Percentiles rank a stretch among this genome's conserved stretches.
phyloP scores from a whole-genome alignment of 352 stramenopile genomes.

The Pythium rhizo-oryzae region DNA sequence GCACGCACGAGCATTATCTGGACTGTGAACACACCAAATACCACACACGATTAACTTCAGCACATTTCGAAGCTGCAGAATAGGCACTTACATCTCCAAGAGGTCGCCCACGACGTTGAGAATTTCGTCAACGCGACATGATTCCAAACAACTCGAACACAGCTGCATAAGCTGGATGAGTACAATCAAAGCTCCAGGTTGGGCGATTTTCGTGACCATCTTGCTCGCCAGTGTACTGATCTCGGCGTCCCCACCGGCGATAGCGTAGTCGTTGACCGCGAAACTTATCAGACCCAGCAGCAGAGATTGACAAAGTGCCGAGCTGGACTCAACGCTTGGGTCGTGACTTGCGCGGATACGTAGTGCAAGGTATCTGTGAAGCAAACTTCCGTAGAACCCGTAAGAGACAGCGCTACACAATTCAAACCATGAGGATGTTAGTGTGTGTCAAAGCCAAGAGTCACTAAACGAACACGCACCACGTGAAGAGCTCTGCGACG shows the following conservation, averaged over 20 bases:
- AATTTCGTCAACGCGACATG: slow-evolving; percentile 14
- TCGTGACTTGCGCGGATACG: neutral
- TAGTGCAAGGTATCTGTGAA: slow-evolving; percentile 24
- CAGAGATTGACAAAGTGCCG: neutral
- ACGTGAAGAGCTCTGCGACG: slow-evolving; percentile 24
- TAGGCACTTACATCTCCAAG: slow-evolving; percentile 16
- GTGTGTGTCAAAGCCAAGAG: neutral
- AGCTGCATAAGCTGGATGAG: slow-evolving; percentile 28
- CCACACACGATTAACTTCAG: neutral
- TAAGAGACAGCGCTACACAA: slow-evolving; percentile 33
- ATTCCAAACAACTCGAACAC: slow-evolving; percentile 16
- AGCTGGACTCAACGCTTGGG: neutral
- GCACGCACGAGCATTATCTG: slow-evolving; percentile 27
- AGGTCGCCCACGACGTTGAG: slow-evolving; percentile 5
- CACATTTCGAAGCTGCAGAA: neutral
- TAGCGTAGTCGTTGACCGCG: slow-evolving; percentile 17
- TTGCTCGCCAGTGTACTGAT: neutral
- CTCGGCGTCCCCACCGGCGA: neutral
- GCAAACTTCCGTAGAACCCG: slow-evolving; percentile 32
- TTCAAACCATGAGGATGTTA: neutral
- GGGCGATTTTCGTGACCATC: slow-evolving; percentile 1
- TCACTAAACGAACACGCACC: slow-evolving; percentile 6
- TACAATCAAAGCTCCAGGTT: slow-evolving; percentile 23
- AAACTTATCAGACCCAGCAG: slow-evolving; percentile 16
- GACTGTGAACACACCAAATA: slow-evolving; percentile 8